Evolutionary conservation across 2,329 filamentous ascomycete genomes (phyloP).

Genomic region (Ceratocystiopsis sp.): DNA sequence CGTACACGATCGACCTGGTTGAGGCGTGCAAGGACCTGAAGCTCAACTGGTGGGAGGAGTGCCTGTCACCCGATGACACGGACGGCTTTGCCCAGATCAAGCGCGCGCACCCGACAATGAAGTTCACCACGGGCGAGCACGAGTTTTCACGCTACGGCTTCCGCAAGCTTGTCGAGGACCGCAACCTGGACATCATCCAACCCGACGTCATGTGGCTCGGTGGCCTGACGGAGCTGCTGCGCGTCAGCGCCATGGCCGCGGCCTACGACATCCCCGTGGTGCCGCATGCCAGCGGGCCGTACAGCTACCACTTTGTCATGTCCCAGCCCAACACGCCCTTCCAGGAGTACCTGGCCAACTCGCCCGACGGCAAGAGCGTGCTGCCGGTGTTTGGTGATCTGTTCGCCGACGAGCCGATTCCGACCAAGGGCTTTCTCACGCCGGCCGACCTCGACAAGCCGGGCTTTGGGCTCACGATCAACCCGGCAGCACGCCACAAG

Average conservation of each 20-base stretch:
- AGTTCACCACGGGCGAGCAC: conserved; percentile 93
- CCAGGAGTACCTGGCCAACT: conserved; percentile 92
- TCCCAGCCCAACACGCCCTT: conserved; percentile 87
- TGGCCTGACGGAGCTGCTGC: conserved; percentile 79
- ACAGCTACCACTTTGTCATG: conserved; percentile 92
- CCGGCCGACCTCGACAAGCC: conserved; percentile 70
- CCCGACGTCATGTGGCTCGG: conserved; percentile 97
- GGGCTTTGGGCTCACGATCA: conserved; percentile 77
- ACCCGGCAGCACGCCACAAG: conserved; percentile 52
- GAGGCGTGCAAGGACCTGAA: conserved; percentile 68
- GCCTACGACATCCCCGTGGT: conserved; percentile 92
- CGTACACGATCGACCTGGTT: conserved; percentile 83
- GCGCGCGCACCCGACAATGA: conserved; percentile 72
- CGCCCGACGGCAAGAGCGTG: conserved; percentile 75
- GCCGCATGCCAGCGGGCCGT: conserved; percentile 84
- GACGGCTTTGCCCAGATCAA: conserved; percentile 85
- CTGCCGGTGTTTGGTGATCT: conserved; percentile 83
- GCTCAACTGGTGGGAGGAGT: conserved; percentile 98
- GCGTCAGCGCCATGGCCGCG: conserved; percentile 72
- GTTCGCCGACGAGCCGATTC: conserved; percentile 82
- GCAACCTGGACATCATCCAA: conserved; percentile 86
- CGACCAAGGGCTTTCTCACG: conserved; percentile 64
- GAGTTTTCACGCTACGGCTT: conserved; percentile 91
- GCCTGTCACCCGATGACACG: conserved; percentile 75
- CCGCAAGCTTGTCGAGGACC: conserved; percentile 80